Evolutionary conservation across 2,329 filamentous ascomycete species (phyloP), one percentile per base, ranked within the genome.

Genomic region (Neurospora sp.): DNA sequence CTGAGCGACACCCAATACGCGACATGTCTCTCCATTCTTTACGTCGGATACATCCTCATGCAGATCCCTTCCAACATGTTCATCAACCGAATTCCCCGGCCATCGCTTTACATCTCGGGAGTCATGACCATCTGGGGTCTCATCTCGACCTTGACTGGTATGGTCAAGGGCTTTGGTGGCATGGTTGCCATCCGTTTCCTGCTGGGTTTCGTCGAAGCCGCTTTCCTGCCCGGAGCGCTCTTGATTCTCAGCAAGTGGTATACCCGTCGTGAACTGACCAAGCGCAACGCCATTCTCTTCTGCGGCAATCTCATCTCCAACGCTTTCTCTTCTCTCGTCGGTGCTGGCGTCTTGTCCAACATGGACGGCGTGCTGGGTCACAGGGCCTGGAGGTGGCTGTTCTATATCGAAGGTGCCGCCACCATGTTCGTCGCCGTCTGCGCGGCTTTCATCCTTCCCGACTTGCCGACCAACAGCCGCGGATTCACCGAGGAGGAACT

Each of bases 221-320:
- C 88, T 1, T 90, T 90, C 77, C 80, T 90, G 36, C 89, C 89
- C 0, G 89, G 89, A 58, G 86, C 86, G 0, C 81, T 90, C 11
- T 82, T 90, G 62, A 86, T 90, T 66, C 81, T 91, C 23, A 88
- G 86, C 0, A 88, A 89, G 74, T 91, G 88, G 85, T 91, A 91
- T 78, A 90, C 88, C 1, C 83, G 87, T 67, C 83, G 84, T 67
- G 86, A 88, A 78, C 75, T 89, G 71, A 83, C 84, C 15, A 79
- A 80, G 69, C 80, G 86, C 68, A 87, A 88, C 73, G 85, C 86
- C 69, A 82, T 89, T 38, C 78, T 89, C 28, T 89, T 88, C 78
- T 85, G 85, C 71, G 85, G 86, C 1, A 87, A 87, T 75, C 83
- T 88, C 72, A 84, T 89, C 73, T 86, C 86, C 66, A 87, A 86